Evolutionary conservation across 371 early-diverging fungal genomes (phyloP).

Genomic region (Mortierella sp.): DNA sequence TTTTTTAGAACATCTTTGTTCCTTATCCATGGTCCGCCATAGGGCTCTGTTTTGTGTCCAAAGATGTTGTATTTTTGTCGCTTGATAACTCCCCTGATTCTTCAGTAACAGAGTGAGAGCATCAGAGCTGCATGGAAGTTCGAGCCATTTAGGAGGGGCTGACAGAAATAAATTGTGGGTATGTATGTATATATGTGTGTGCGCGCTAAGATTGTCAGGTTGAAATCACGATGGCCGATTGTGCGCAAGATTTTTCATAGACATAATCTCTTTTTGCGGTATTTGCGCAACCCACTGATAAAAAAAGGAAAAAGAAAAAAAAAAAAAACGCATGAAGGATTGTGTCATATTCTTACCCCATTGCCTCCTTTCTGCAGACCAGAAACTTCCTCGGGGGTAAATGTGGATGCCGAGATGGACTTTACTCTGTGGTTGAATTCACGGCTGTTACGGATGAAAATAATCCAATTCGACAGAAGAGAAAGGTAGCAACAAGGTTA

Average conservation of each 20-base stretch:
- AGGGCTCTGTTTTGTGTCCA: constrained; percentile 8
- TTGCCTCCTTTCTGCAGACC: constrained; percentile 74
- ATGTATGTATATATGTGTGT: neutral
- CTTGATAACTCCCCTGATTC: constrained; percentile 5
- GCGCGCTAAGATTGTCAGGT: neutral
- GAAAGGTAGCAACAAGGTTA: neutral
- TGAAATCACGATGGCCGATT: neutral
- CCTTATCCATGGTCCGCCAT: neutral
- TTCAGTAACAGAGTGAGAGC: constrained; percentile 8
- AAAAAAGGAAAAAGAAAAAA: neutral
- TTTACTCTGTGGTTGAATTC: constrained; percentile 79
- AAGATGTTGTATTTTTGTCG: constrained; percentile 16
- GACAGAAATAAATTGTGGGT: neutral
- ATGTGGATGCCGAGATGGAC: constrained; percentile 75
- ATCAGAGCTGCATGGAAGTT: constrained; percentile 17
- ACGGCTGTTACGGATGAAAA: constrained; percentile 58
- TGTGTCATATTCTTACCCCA: constrained; percentile 53
- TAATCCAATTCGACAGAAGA: neutral
- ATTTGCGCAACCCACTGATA: neutral
- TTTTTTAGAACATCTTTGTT: neutral
- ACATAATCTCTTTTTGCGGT: neutral
- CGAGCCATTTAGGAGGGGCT: constrained; percentile 5
- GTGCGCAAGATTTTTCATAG: neutral
- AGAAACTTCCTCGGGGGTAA: constrained; percentile 69
- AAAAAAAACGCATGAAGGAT: neutral